phyloP scores from a whole-genome alignment of 2,329 filamentous ascomycete species.

The Atkinsonella texensis region DNA sequence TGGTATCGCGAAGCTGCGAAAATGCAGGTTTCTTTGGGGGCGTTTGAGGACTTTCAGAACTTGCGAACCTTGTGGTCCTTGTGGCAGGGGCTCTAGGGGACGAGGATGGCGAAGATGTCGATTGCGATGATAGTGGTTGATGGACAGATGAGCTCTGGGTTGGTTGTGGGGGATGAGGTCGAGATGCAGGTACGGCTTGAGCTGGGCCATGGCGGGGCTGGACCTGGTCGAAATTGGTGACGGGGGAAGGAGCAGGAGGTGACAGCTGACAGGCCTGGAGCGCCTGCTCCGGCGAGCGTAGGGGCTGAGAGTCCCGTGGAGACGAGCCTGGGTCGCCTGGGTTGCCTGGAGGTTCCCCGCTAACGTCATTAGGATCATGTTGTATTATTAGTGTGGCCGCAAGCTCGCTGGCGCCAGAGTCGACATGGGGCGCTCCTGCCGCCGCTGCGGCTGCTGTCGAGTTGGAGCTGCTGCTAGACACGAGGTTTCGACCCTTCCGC shows the following conservation, averaged over 20 bases:
- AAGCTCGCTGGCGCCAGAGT: background rate
- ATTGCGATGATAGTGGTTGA: slow-evolving; percentile 1
- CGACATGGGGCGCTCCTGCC: background rate
- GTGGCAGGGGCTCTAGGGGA: background rate
- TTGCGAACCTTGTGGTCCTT: background rate
- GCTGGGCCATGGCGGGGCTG: background rate
- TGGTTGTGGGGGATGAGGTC: slow-evolving; percentile 7
- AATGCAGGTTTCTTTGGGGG: background rate
- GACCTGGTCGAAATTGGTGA: background rate
- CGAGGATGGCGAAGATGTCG: background rate
- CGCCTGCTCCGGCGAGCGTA: background rate
- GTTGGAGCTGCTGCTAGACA: background rate
- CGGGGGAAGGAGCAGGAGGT: slow-evolving; percentile 1
- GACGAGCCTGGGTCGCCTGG: background rate
- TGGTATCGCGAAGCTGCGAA: background rate
- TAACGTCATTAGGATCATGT: background rate
- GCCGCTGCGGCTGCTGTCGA: background rate
- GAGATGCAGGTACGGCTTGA: slow-evolving; percentile 5
- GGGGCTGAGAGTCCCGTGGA: background rate
- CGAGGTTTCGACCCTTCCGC: background rate
- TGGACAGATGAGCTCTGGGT: background rate
- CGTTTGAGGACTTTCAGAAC: background rate
- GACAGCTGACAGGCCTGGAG: background rate
- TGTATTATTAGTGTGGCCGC: background rate
- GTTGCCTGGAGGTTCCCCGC: background rate